Percentiles rank a stretch among this genome's conserved stretches.
phyloP scores from a whole-genome alignment of 1,284 basidiomycete species.

The Coniophora puteana region DNA sequence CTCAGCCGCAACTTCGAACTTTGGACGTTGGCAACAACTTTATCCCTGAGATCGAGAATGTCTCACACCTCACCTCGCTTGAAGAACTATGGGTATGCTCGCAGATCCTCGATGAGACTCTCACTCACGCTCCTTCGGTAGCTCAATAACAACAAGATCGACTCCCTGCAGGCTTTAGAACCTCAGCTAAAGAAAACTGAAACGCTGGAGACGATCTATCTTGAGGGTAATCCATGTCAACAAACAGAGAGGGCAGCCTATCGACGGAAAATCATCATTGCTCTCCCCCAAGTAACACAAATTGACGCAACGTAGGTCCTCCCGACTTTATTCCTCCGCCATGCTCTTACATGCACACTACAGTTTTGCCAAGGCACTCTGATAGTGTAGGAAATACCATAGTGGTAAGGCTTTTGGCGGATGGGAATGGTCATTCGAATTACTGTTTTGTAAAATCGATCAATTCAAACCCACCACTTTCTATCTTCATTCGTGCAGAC shows the following conservation, averaged over 20 bases:
- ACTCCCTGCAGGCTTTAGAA: conserved; percentile 66
- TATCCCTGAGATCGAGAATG: conserved; percentile 73
- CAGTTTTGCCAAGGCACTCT: conserved; percentile 19
- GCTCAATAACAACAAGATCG: conserved; percentile 88
- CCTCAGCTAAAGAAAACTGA: conserved; percentile 66
- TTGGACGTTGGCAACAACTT: conserved; percentile 89
- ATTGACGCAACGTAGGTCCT: conserved; percentile 88
- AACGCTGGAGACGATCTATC: conserved; percentile 85
- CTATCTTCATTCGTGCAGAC: too few relatives aligned
- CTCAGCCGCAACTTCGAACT: conserved; percentile 75
- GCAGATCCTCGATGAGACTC: not conserved
- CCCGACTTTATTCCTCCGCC: not conserved
- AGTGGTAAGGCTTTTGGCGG: too few relatives aligned
- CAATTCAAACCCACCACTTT: too few relatives aligned
- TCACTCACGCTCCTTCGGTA: conserved; percentile 26
- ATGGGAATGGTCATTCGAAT: too few relatives aligned
- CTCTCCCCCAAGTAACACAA: conserved; percentile 87
- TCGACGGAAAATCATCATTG: conserved; percentile 86
- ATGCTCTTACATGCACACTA: conserved; percentile 9
- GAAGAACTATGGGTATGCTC: conserved; percentile 91
- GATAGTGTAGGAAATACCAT: conserved; percentile 1
- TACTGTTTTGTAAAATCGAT: too few relatives aligned
- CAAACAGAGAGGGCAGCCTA: conserved; percentile 75
- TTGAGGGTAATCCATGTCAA: conserved; percentile 95
- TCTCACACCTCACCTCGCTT: conserved; percentile 72